Evolutionary conservation across 768 basidiomycete species (phyloP), one percentile per base, ranked within the genome.

Genomic region (Myochromella boudieri): DNA sequence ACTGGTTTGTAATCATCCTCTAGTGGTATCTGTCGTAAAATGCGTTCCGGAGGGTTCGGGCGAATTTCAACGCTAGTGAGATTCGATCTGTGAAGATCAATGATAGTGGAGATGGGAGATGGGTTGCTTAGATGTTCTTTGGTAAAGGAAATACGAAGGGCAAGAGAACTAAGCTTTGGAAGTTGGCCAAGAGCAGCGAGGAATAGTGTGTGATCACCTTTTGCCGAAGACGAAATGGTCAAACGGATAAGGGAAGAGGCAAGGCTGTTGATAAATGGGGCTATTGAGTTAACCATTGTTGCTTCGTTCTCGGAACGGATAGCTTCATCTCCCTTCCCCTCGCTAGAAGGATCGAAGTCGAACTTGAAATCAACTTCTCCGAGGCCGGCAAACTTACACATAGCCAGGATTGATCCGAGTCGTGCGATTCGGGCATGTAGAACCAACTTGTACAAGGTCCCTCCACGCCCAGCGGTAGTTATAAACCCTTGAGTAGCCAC

Each of bases 301-400:
- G 24, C 27, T 15, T 46, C 36, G 20, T 56, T 49, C 40, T 32
- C 18, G 8, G 14, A 28, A n/a, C 32, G 36, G 5, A 29, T 34
- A 29, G 41, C 28, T 1, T 29, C 24, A 36, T 3, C 10, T 18
- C 34, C 11, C 17, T 15, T 36, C 4, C 3, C 7, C 34, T 47
- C 44, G 24, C 31, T 42, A 24, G 44, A 34, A 0, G 48, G 42
- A 25, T 54, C 54, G 42, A 68, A 68, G 33, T 72, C 70, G 34
- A 71, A 67, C 33, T 60, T 48, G 4, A 72, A 54, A 21, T 66
- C 60, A 17, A 72, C 40, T 29, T 68, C 67, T 15, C 63, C 58
- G n/a, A 72, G 50, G 18, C 58, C 52, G 15, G 56, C 52, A 22
- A 69, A 70, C 34, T 64, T 52, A 2, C 62, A 52, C 15, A 62